Evolutionary conservation across 768 basidiomycete species (phyloP), one percentile per base, ranked within the genome.

Genomic region (Boletus coccyginus): DNA sequence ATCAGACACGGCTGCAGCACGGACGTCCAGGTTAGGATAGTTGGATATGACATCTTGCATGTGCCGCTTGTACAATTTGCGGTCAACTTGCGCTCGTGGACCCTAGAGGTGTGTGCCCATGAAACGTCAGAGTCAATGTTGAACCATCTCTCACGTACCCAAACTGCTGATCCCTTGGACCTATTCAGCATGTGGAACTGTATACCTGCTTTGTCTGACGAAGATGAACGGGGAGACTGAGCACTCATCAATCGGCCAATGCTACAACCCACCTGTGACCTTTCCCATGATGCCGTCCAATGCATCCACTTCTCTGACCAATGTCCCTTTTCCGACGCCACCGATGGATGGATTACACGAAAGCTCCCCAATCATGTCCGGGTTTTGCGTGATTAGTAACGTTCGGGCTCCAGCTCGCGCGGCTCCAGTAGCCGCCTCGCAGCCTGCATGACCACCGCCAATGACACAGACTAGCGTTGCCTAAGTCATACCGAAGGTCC

Each of bases 341-440:
- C 94, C 94, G 56, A 95, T 88, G 1, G 90, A 92, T 3, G 94
- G 94, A 69, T 96, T 96, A 64, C 94, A 96, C 21, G 92, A 94
- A 64, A 96, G 74, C 58, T 83, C 85, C 35, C 94, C 94, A 45
- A 96, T 83, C 0, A 86, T 92, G 48, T 89, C 86, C 16, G 91
- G 66, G 50, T 81, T 86, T 69, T 94, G 93, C 1, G 94, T 96
- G 54, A 96, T 70, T 9, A 96, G 77, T 10, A 93, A 62, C 0
- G 92, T 94, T 58, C 81, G 79, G 3, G 93, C 92, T 2, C 94
- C 92, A 0, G 87, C 82, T 44, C 94, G 78, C 1, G 94, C 92
- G 16, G 93, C 81, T 3, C 88, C 94, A 7, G 92, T 83, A 0
- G 94, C 93, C 1, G 94, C 94, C 68, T 96, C 94, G 63, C 91